Percentiles rank a stretch among this genome's conserved stretches.
Evolutionary conservation across 2,329 filamentous ascomycete species (phyloP).

Genomic region (Ascochyta koolunga): DNA sequence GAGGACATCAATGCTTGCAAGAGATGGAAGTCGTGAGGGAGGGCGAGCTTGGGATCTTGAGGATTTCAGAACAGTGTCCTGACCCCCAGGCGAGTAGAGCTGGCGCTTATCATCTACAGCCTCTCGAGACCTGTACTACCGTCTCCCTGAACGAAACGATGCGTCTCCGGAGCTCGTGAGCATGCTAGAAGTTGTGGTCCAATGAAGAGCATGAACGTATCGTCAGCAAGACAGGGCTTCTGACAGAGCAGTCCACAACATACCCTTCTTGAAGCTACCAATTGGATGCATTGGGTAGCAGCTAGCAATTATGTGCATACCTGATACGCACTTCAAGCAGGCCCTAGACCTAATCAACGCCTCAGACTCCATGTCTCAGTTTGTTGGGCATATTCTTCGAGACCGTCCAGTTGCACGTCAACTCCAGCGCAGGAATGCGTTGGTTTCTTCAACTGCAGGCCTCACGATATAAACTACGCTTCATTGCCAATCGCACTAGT

Average conservation of each 20-base stretch:
- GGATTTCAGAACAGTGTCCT: constrained; percentile 17
- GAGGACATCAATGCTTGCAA: constrained; percentile 11
- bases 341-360: constrained; percentile 39
- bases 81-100: constrained; percentile 33
- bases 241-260: constrained; percentile 29
- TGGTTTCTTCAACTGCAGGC: constrained; percentile 23
- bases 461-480: constrained; percentile 23
- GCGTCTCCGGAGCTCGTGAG: constrained; percentile 26
- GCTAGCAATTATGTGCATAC: constrained; percentile 40
- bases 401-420: constrained; percentile 26
- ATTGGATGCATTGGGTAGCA: constrained; percentile 40
- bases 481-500: constrained; percentile 25
- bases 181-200: constrained; percentile 24
- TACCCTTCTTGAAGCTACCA: constrained; percentile 21
- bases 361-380: constrained; percentile 27
- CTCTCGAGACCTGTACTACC: constrained; percentile 41
- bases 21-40: constrained; percentile 23
- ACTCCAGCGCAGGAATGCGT: constrained; percentile 20
- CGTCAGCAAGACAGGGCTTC: constrained; percentile 24
- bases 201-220: constrained; percentile 35
- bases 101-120: constrained; percentile 41
- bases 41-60: constrained; percentile 37
- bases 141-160: constrained; percentile 24
- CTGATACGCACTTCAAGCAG: constrained; percentile 41
- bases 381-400: constrained; percentile 25